Evolutionary conservation across 441 rosid genomes (phyloP).

Genomic region (Pelargonium myrrhifolium): DNA sequence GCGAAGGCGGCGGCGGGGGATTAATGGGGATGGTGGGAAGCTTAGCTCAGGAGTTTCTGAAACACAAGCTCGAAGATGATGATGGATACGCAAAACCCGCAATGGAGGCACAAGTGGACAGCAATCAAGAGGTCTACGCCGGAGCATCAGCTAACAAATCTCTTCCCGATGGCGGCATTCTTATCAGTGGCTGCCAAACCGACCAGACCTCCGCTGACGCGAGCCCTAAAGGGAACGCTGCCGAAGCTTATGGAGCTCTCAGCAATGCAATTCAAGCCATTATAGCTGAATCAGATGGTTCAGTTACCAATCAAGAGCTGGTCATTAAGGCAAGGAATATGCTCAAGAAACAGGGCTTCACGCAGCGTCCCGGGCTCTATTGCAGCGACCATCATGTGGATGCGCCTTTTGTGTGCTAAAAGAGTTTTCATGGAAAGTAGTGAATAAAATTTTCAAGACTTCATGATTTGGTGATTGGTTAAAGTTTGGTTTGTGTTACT

Average conservation of each 20-base stretch:
- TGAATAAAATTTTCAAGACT: too few species aligned
- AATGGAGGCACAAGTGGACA: slow-evolving; percentile 40
- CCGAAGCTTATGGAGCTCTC: slow-evolving; percentile 77
- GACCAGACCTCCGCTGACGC: slow-evolving; percentile 97
- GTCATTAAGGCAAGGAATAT: slow-evolving; percentile 55
- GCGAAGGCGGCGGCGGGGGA: not conserved
- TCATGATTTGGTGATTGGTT: too few species aligned
- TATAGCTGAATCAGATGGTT: slow-evolving; percentile 50
- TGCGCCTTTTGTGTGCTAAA: slow-evolving; percentile 46
- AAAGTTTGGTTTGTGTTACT: too few species aligned
- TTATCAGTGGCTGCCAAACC: slow-evolving; percentile 84
- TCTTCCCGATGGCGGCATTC: slow-evolving; percentile 62
- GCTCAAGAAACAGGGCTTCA: slow-evolving; percentile 67
- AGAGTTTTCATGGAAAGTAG: too few species aligned
- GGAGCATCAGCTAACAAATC: slow-evolving; percentile 42
- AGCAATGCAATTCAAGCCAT: slow-evolving; percentile 83
- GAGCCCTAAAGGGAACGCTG: slow-evolving; percentile 61
- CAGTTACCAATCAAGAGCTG: slow-evolving; percentile 48
- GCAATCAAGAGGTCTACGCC: slow-evolving; percentile 69
- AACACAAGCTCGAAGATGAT: slow-evolving; percentile 46
- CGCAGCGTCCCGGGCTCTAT: slow-evolving; percentile 84
- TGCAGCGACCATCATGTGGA: slow-evolving; percentile 51
- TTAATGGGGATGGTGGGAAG: not conserved
- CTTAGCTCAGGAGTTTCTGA: slow-evolving; percentile 51
- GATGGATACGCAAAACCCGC: not conserved